These are phyloP conservation scores for Neonectria magnoliae DNA, from an alignment of 2,329 filamentous ascomycete species.

Conservation along the genomic window DNA sequence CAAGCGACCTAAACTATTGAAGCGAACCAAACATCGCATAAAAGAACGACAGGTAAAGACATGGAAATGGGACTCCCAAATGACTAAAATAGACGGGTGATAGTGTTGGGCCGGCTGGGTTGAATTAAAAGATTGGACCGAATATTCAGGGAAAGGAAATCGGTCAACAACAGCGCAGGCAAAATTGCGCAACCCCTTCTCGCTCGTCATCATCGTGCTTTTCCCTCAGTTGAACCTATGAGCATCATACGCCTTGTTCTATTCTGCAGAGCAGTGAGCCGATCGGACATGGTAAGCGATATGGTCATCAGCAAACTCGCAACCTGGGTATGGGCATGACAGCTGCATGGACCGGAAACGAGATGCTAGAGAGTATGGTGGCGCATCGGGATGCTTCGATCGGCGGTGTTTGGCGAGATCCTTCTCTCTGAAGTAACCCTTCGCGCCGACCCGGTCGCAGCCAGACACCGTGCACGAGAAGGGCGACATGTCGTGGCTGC, in stretches of 20 bases:
- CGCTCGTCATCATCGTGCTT: neutral
- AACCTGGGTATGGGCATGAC: conserved; percentile 1
- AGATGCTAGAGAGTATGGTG: neutral
- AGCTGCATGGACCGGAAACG: too few relatives aligned
- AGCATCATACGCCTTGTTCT: neutral
- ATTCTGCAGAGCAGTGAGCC: neutral
- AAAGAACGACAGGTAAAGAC: neutral
- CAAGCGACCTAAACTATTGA: neutral
- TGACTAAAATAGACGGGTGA: too few relatives aligned
- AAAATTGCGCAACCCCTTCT: too few relatives aligned
- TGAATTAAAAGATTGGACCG: too few relatives aligned
- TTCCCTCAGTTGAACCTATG: rapidly evolving
- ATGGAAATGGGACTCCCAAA: neutral
- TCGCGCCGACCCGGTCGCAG: neutral
- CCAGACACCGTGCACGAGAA: neutral
- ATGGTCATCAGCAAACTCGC: neutral
- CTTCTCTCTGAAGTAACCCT: neutral
- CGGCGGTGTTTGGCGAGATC: neutral
- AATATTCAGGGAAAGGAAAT: too few relatives aligned
- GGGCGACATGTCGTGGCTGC: neutral
- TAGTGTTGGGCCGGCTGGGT: too few relatives aligned
- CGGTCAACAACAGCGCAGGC: too few relatives aligned
- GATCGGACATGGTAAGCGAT: neutral
- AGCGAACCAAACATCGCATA: neutral
- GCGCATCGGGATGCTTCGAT: neutral